Evolutionary conservation across 768 basidiomycete genomes (phyloP), one percentile per base, ranked within the genome.

Genomic region (Lyophyllum shimeji): DNA sequence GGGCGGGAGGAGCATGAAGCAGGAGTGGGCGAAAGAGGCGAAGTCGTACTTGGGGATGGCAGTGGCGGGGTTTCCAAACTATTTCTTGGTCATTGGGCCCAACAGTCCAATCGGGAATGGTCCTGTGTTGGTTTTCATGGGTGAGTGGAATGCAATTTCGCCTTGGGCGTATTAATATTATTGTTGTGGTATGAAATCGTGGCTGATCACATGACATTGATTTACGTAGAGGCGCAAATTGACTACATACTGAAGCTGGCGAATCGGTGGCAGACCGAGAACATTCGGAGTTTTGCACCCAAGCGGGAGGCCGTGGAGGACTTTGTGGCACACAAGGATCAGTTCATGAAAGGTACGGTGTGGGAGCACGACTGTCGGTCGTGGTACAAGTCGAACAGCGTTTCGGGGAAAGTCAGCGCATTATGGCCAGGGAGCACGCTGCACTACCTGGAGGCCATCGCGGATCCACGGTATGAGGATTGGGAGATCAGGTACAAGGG

Each of bases 51-150:
- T 72, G 34, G 71, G 71, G 7, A 54, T 74, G 29, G 69, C 63
- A 0, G 67, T 67, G 3, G 59, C 70, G 13, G 70, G 65, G 1
- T 73, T 70, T 56, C 72, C 71, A 15, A 74, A 74, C 45, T 74
- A 71, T 51, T 70, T 75, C 54, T 58, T 66, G 25, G 59, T 68
- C 7, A 46, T 66, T 31, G 73, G 72, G 7, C 72, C 72, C 2
- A 72, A 72, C 53, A 71, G 69, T 59, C 70, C 72, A 2, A 60
- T 73, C 21, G 71, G 68, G 23, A 73, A 72, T 52, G 73, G 72
- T 0, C 69, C 72, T 1, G 57, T 75, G 6, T 58, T 75, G 13
- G 57, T 59, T 49, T 65, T 58, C 17, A 50, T 75, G n/a, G 72
- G 71, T 71, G 50, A 53, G 63, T 3, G 3, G 34, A 2, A 13